Conservation (phyloP, 495 filamentous ascomycete genomes). For the Penicillium coffeae region DNA sequence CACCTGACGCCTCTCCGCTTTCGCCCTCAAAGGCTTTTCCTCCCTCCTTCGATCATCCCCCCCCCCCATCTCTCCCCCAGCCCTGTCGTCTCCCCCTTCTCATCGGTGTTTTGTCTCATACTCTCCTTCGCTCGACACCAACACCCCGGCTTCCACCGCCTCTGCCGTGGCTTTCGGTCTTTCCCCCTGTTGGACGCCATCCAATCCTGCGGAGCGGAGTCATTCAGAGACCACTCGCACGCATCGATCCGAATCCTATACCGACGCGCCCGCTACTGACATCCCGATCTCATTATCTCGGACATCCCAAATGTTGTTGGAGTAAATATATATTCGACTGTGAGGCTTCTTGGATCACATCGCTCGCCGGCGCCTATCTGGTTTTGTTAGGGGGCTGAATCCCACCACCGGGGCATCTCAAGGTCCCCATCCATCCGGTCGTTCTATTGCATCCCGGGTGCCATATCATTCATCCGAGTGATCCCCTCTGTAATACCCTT, state of each 20-base stretch:
- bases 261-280: neutral
- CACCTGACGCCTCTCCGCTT: constrained; percentile 36
- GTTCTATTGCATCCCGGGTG: constrained; percentile 10
- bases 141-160: neutral
- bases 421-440: constrained; percentile 19
- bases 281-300: constrained; percentile 3
- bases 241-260: neutral
- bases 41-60: constrained; percentile 13
- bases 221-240: neutral
- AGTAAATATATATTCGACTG: constrained; percentile 7
- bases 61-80: constrained; percentile 7
- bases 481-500: neutral
- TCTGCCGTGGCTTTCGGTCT: neutral
- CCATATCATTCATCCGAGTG: constrained; percentile 1
- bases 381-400: constrained; percentile 22
- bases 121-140: neutral
- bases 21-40: constrained; percentile 30
- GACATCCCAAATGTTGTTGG: constrained; percentile 21
- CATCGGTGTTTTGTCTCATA: neutral
- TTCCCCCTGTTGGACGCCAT: neutral
- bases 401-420: constrained; percentile 12
- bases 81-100: neutral
- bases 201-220: neutral
- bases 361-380: constrained; percentile 12
- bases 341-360: constrained; percentile 10